Evolutionary conservation across 352 stramenopile genomes (phyloP).

Genomic region (Phytophthora crassamura): DNA sequence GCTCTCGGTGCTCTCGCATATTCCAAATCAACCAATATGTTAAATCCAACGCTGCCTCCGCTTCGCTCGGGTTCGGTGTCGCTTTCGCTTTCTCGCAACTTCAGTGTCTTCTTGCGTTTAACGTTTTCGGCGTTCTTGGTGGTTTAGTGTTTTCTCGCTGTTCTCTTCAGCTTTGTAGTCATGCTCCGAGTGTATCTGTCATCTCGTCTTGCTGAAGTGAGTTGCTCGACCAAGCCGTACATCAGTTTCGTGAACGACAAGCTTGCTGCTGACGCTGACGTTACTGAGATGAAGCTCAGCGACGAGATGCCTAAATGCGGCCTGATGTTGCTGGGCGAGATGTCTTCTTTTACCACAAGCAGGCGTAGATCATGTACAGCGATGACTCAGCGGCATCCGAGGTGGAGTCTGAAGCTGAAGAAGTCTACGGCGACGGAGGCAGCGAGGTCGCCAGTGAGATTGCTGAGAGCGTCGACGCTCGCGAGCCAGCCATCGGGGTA

Average conservation of each 20-base stretch:
- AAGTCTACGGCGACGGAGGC: conserved; percentile 36
- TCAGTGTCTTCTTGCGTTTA: conserved; percentile 9
- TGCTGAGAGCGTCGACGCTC: conserved; percentile 46
- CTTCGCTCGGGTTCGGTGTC: conserved; percentile 33
- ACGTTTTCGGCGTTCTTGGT: background rate
- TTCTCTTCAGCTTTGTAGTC: too few species aligned
- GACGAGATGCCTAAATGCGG: conserved; percentile 21
- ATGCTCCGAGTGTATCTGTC: too few species aligned
- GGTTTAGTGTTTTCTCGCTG: conserved; percentile 8
- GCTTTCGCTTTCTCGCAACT: conserved; percentile 33
- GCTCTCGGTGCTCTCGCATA: conserved; percentile 41
- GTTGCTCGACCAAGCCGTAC: too few species aligned
- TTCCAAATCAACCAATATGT: conserved; percentile 64
- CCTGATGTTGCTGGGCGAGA: background rate
- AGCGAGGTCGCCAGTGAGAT: conserved; percentile 63
- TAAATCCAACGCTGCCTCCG: conserved; percentile 47
- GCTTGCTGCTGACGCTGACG: too few species aligned
- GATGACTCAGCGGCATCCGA: conserved; percentile 77
- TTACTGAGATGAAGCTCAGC: too few species aligned
- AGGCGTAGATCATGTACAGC: conserved; percentile 57
- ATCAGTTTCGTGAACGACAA: too few species aligned
- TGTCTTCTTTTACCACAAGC: conserved; percentile 3
- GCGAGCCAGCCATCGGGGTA: background rate
- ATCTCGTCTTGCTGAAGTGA: too few species aligned
- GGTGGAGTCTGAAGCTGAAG: conserved; percentile 62